Conservation (phyloP, 805 yeast genomes). For the Ogataea minuta region DNA sequence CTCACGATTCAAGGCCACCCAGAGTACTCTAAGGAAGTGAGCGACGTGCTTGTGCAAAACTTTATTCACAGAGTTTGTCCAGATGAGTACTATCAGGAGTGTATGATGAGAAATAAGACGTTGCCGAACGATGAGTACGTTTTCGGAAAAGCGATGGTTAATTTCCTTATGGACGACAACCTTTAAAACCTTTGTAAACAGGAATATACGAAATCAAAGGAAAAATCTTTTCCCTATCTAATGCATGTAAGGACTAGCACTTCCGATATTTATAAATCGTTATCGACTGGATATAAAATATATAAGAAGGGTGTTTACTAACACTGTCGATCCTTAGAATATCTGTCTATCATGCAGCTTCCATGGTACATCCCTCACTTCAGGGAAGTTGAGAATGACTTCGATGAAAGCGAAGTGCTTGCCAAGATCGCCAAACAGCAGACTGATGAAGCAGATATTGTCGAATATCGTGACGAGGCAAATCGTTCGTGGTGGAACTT, state of each 20-base stretch:
- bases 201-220: too few relatives aligned
- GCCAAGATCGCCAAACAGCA: too few relatives aligned
- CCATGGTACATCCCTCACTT: too few relatives aligned
- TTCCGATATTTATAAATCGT: background rate
- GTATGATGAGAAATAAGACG: constrained; percentile 5
- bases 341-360: too few relatives aligned
- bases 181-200: constrained; percentile 1
- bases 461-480: constrained; percentile 50
- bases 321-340: background rate
- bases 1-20: constrained; percentile 90
- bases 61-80: constrained; percentile 4
- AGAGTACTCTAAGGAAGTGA: constrained; percentile 53
- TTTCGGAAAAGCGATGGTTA: constrained; percentile 9
- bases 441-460: too few relatives aligned
- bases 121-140: constrained; percentile 7
- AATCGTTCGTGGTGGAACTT: constrained; percentile 53
- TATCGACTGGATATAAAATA: background rate
- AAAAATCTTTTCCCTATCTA: too few relatives aligned
- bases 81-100: constrained; percentile 8
- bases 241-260: too few relatives aligned
- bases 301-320: background rate
- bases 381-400: too few relatives aligned
- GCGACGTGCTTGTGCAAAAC: constrained; percentile 12
- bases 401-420: too few relatives aligned
- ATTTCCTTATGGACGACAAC: constrained; percentile 5